A percentile compares a stretch with the other conserved stretches of the same genome.
phyloP scores from a whole-genome alignment of 805 yeast species.

The Candida nanaspora region DNA sequence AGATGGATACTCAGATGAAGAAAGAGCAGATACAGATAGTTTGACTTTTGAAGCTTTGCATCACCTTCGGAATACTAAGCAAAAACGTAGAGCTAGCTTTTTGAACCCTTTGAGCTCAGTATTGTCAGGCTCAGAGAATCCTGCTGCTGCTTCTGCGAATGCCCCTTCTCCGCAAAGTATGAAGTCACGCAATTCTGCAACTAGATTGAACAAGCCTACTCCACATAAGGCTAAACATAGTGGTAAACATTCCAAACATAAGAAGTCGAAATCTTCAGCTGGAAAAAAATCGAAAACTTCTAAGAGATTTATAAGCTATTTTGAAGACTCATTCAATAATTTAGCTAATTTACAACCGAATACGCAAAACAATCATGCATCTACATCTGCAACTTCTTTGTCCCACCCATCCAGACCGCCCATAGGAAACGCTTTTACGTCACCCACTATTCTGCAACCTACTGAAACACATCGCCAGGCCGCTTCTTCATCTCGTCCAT shows the following conservation, averaged over 20 bases:
- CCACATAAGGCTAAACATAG: neutral
- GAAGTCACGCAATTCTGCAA: no score
- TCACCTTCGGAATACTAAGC: neutral
- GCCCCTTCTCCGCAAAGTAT: neutral
- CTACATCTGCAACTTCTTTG: no score
- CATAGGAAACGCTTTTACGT: neutral
- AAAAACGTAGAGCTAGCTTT: neutral
- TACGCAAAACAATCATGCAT: no score
- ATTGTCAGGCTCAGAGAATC: no score
- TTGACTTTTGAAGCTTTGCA: neutral
- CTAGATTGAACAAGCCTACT: neutral
- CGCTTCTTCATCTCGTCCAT: conserved; percentile 5
- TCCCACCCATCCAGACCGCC: no score
- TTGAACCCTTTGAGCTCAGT: no score
- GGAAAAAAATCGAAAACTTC: neutral
- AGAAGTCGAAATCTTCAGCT: neutral
- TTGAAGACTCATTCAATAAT: neutral
- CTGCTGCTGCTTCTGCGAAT: neutral
- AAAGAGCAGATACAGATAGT: no score
- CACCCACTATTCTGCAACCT: conserved; percentile 4
- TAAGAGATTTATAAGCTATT: neutral
- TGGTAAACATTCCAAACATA: neutral
- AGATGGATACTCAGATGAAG: neutral
- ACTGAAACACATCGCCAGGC: conserved; percentile 6
- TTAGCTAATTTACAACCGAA: neutral